Percentiles rank a stretch among this genome's conserved stretches.
Evolutionary conservation across 106 monocot genomes (phyloP).

Genomic region (Gastrodia elata): DNA sequence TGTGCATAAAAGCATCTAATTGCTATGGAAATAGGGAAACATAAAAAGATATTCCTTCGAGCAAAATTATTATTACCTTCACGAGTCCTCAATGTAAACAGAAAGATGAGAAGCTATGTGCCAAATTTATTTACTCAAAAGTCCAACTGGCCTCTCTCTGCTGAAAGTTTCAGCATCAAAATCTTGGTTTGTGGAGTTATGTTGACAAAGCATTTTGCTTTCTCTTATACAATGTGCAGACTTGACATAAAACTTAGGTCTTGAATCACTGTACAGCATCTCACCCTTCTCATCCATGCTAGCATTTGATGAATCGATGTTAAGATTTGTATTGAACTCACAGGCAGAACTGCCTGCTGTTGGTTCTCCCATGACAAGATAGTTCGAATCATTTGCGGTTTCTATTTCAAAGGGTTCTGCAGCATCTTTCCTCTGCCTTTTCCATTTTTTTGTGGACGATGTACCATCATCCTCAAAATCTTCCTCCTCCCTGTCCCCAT

Average conservation of each 20-base stretch:
- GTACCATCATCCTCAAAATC: conserved; percentile 99
- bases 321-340: conserved; percentile 39
- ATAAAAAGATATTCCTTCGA: not conserved
- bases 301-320: conserved; percentile 22
- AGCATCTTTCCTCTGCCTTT: conserved; percentile 75
- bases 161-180: conserved; percentile 50
- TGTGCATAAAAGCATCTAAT: not conserved
- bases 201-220: conserved; percentile 47
- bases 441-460: conserved; percentile 97
- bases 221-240: conserved; percentile 23
- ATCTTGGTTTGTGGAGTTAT: conserved; percentile 57
- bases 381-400: conserved; percentile 23
- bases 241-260: conserved; percentile 29
- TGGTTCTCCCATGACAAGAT: conserved; percentile 23
- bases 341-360: conserved; percentile 21
- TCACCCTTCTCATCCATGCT: conserved; percentile 20
- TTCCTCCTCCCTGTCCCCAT: conserved; percentile 88
- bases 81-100: conserved; percentile 10
- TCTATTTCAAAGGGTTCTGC: conserved; percentile 32
- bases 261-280: conserved; percentile 38
- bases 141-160: conserved; percentile 28
- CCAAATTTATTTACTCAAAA: conserved; percentile 24
- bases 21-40: not conserved
- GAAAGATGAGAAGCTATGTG: not conserved
- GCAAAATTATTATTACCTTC: conserved; percentile 13